phyloP scores from a whole-genome alignment of 352 stramenopile genomes.

The Phytophthora multivora region DNA sequence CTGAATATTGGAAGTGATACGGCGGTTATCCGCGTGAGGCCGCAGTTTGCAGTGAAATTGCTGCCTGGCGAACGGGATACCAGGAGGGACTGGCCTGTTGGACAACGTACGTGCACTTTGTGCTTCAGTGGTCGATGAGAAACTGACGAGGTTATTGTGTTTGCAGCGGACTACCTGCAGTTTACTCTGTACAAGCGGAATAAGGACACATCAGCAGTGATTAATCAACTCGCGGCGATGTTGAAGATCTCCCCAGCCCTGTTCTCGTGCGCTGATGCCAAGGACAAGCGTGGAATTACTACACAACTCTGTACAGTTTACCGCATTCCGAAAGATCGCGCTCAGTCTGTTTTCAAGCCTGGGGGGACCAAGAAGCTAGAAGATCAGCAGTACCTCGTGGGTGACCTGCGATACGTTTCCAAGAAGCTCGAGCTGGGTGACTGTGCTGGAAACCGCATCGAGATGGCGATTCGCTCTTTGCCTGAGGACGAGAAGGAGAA shows the following conservation, averaged over 20 bases:
- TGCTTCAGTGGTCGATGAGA: not conserved
- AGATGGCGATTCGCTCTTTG: slow-evolving; percentile 92
- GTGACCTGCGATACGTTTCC: slow-evolving; percentile 91
- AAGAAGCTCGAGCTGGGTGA: slow-evolving; percentile 87
- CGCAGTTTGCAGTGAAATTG: slow-evolving; percentile 35
- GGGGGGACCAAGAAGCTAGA: slow-evolving; percentile 49
- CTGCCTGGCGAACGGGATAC: slow-evolving; percentile 62
- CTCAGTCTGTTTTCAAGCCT: slow-evolving; percentile 52
- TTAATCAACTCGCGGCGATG: slow-evolving; percentile 77
- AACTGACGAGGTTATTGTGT: slow-evolving; percentile 9
- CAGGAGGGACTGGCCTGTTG: slow-evolving; percentile 71
- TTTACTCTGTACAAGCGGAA: slow-evolving; percentile 98
- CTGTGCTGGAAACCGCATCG: slow-evolving; percentile 93
- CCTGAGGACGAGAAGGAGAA: slow-evolving; percentile 52
- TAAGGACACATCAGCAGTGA: slow-evolving; percentile 90
- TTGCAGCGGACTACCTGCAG: slow-evolving; percentile 89
- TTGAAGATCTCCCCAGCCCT: slow-evolving; percentile 66
- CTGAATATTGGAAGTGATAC: slow-evolving; percentile 83
- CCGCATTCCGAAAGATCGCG: slow-evolving; percentile 66
- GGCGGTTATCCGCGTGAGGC: slow-evolving; percentile 75
- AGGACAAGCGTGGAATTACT: slow-evolving; percentile 97
- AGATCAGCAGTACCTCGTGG: slow-evolving; percentile 87
- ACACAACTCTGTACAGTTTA: slow-evolving; percentile 95
- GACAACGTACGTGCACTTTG: slow-evolving; percentile 55
- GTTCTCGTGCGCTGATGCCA: slow-evolving; percentile 95